A percentile compares a stretch with the other conserved stretches of the same genome.
Conservation (phyloP, 176 grass and related monocot species). For the Zea luxurians region DNA sequence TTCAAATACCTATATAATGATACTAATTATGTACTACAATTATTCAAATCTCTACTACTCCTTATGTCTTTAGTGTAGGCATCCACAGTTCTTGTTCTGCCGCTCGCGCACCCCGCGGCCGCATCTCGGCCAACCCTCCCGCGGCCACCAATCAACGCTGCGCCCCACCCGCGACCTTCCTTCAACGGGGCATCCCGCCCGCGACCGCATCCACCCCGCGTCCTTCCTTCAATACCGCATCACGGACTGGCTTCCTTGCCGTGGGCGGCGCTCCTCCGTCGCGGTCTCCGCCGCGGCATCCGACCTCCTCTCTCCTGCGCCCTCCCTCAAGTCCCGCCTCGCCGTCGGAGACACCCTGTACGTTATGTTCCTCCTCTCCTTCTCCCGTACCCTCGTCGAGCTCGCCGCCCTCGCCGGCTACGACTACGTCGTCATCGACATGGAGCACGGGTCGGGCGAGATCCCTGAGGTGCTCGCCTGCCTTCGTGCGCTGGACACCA, state of each 20-base stretch:
- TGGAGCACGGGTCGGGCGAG: conserved; percentile 89
- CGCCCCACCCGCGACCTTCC: no score
- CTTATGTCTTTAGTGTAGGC: no score
- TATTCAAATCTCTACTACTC: no score
- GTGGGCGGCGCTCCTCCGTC: background rate
- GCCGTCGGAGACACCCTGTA: conserved; percentile 73
- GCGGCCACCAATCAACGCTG: no score
- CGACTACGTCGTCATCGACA: conserved; percentile 85
- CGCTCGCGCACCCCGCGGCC: no score
- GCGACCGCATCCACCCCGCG: conserved; percentile 20
- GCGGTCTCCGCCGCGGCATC: conserved; percentile 36
- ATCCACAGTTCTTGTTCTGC: no score
- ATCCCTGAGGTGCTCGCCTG: conserved; percentile 74
- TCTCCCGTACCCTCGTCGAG: conserved; percentile 73
- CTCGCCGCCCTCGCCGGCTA: conserved; percentile 64
- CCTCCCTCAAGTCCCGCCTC: conserved; percentile 66
- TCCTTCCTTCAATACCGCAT: conserved; percentile 15
- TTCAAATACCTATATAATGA: no score
- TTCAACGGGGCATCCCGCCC: background rate
- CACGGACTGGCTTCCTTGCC: conserved; percentile 6
- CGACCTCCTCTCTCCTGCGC: conserved; percentile 29
- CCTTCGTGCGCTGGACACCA: conserved; percentile 80
- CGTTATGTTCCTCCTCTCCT: conserved; percentile 85
- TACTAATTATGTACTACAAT: no score
- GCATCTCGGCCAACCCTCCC: no score